phyloP scores from a whole-genome alignment of 257 asterid species.

The Mentha longifolia region DNA sequence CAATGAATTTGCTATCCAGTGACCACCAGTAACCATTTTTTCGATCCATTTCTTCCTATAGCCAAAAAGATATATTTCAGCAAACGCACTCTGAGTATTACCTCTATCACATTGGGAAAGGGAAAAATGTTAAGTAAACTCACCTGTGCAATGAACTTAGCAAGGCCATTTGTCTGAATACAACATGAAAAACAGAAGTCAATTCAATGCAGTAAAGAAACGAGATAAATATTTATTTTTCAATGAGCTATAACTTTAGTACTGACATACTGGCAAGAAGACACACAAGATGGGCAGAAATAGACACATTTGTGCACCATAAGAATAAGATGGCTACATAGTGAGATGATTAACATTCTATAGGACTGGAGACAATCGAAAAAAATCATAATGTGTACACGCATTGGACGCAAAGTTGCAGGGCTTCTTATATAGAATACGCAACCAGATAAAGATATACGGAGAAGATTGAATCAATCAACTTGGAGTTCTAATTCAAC shows the following conservation, averaged over 20 bases:
- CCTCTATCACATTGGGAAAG: conserved; percentile 19
- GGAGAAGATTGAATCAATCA: conserved; percentile 4
- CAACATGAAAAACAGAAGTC: conserved; percentile 35
- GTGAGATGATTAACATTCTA: conserved; percentile 14
- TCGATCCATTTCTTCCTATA: conserved; percentile 97
- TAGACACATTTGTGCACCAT: background rate
- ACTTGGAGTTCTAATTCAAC: background rate
- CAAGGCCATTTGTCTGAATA: conserved; percentile 85
- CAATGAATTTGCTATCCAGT: conserved; percentile 79
- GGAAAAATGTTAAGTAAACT: conserved; percentile 24
- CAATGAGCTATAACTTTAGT: conserved; percentile 10
- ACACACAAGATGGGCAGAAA: conserved; percentile 16
- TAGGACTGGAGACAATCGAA: background rate
- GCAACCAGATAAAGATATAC: background rate
- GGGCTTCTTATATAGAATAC: background rate
- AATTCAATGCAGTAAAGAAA: conserved; percentile 27
- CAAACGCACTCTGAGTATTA: background rate
- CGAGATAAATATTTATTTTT: conserved; percentile 6
- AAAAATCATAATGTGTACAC: background rate
- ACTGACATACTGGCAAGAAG: background rate
- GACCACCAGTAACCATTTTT: conserved; percentile 99
- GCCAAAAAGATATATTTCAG: conserved; percentile 30
- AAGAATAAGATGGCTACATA: background rate
- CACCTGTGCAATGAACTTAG: conserved; percentile 98
- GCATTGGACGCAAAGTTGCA: background rate